phyloP scores from a whole-genome alignment of 2,329 filamentous ascomycete species.

The Exutisphaerella laricina region DNA sequence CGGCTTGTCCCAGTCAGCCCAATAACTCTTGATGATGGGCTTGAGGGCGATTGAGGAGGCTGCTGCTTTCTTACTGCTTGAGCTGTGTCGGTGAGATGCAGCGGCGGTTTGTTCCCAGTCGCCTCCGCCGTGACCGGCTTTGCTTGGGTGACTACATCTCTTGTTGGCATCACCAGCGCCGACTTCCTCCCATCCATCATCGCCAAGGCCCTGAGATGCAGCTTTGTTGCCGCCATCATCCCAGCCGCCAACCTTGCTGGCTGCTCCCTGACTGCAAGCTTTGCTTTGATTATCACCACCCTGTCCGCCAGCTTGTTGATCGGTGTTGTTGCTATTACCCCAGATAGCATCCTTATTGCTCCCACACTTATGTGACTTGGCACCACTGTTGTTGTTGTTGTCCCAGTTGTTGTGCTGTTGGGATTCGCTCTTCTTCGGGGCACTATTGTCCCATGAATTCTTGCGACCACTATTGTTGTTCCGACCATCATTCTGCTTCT shows the following conservation, averaged over 20 bases:
- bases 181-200: background rate
- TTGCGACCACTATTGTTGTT: slow-evolving; percentile 1
- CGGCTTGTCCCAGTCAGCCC: slow-evolving; percentile 26
- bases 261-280: background rate
- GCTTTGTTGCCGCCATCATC: background rate
- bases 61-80: slow-evolving; percentile 1
- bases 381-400: background rate
- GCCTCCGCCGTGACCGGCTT: no score
- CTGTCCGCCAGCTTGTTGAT: background rate
- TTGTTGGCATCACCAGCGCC: background rate
- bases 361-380: no score
- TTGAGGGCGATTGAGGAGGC: slow-evolving; percentile 12
- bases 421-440: background rate
- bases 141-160: no score
- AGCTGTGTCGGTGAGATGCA: background rate
- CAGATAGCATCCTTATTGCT: no score
- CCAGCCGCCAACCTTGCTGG: slow-evolving; percentile 4
- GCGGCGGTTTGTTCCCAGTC: background rate
- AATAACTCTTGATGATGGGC: slow-evolving; percentile 32
- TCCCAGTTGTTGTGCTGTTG: background rate
- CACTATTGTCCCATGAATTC: no score
- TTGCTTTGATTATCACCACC: background rate
- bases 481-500: background rate
- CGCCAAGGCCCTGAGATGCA: background rate
- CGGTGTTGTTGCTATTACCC: background rate